Evolutionary conservation across 116 monocot species (phyloP), one percentile per base, ranked within the genome.

Genomic region (Dioscorea cayenensis): DNA sequence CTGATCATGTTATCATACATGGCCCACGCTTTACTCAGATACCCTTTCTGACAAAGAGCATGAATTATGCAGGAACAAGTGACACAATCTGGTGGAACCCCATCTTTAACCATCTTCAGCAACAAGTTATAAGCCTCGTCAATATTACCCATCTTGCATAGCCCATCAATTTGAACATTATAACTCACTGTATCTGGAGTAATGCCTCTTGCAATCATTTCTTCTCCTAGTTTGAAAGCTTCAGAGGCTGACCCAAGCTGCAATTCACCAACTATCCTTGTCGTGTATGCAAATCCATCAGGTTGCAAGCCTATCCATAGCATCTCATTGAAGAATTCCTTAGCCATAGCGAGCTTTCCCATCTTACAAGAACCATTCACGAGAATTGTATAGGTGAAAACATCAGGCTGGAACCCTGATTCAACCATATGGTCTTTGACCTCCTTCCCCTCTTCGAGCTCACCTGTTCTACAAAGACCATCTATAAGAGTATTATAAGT

Each of bases 31-130:
- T 86, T 71, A 61, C 75, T 77, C 8, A 95, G 65, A 25, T 22
- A 64, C 22, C 81, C 78, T 43, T 71, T 80, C 49, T 79, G 51
- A 67, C 85, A 83, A n/a, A n/a, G n/a, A 7, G 86, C 86, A 75
- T 91, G 91, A 71, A 95, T 95, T 51, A 95, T 87, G 77, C 91
- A 91, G 69, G 95, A 91, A 32, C 77, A 91, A 3, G 95, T 95
- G 27, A 91, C 75, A 67, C 89, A 83, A 74, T 95, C 89, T 19
- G 91, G 91, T 60, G 66, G 37, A 49, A 89, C 73, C 20, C 91
- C 95, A 66, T 85, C 81, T 19, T 61, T 70, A 10, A 81, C 55
- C 89, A 91, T 91, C 61, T 77, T 75, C 73, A 63, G 69, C 73
- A 65, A 84, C 77, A 91, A 72, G 28, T 52, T 51, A 68, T 82